These are phyloP conservation scores for Starmera dryadoides DNA, from an alignment of 805 yeast genomes.

Conservation along the genomic window DNA sequence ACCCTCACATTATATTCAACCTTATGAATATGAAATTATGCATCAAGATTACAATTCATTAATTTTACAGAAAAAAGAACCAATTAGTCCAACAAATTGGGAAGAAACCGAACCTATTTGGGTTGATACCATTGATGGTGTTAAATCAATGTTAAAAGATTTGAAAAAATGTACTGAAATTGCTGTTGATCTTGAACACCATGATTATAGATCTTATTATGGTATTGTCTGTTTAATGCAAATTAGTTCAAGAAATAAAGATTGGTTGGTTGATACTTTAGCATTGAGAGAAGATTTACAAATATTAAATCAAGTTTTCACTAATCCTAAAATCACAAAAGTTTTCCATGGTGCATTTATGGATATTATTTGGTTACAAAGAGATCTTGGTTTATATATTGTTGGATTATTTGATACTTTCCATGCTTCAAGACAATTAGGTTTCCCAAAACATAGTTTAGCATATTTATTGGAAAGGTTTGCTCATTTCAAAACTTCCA, in stretches of 20 bases:
- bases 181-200: constrained; percentile 96
- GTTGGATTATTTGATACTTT: constrained; percentile 90
- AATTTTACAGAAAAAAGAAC: constrained; percentile 38
- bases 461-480: constrained; percentile 76
- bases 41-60: constrained; percentile 59
- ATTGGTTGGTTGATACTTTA: constrained; percentile 83
- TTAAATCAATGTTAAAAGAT: constrained; percentile 47
- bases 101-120: constrained; percentile 54
- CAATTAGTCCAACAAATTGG: constrained; percentile 57
- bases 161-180: constrained; percentile 50
- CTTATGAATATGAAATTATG: constrained; percentile 72
- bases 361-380: constrained; percentile 96
- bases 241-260: constrained; percentile 72
- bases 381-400: constrained; percentile 87
- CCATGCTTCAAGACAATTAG: constrained; percentile 78
- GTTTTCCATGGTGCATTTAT: constrained; percentile 94
- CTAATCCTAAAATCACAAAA: constrained; percentile 75
- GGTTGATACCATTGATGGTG: constrained; percentile 54
- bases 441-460: constrained; percentile 73
- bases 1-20: constrained; percentile 67
- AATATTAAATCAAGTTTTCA: constrained; percentile 62
- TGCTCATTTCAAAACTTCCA: constrained; percentile 82
- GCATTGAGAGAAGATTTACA: constrained; percentile 66
- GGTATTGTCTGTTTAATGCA: constrained; percentile 94
- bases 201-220: constrained; percentile 81